Percentiles rank a stretch among this genome's conserved stretches.
Conservation (phyloP, 176 grass and related monocot genomes). For the Elymus sibiricus region DNA sequence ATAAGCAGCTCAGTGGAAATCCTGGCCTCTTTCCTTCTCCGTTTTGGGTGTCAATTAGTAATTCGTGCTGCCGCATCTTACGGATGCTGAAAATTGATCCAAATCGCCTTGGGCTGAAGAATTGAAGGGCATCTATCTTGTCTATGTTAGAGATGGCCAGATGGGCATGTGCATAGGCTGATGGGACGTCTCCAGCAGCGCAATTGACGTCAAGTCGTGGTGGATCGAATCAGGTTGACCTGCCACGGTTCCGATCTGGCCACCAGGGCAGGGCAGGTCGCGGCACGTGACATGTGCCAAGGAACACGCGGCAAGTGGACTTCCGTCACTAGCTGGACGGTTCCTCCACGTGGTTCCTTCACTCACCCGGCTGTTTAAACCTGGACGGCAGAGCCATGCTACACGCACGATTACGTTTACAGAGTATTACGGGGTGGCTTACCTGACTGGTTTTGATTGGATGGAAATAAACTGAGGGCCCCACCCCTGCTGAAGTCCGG, state of each 20-base stretch:
- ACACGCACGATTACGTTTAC: too few species aligned
- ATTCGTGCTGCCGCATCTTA: not conserved
- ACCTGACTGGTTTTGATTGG: too few species aligned
- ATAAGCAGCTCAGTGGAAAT: too few species aligned
- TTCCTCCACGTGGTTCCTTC: conserved; percentile 2
- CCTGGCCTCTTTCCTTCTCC: too few species aligned
- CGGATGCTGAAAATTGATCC: not conserved
- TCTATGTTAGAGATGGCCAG: not conserved
- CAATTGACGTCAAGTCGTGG: not conserved
- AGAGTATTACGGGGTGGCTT: too few species aligned
- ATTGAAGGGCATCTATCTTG: not conserved
- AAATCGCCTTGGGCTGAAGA: too few species aligned
- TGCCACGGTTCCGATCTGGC: not conserved
- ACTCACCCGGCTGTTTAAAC: not conserved
- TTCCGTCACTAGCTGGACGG: conserved; percentile 16
- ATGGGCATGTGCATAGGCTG: not conserved
- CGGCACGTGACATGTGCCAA: conserved; percentile 16
- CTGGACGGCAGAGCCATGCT: too few species aligned
- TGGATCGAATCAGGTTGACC: conserved; percentile 9
- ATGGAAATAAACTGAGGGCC: too few species aligned
- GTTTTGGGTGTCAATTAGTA: too few species aligned
- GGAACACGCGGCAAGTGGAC: not conserved
- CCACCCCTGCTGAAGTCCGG: too few species aligned
- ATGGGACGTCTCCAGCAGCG: not conserved
- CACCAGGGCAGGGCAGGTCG: not conserved